Evolutionary conservation across 352 stramenopile species (phyloP).

Genomic region (Phytophthora meadii): DNA sequence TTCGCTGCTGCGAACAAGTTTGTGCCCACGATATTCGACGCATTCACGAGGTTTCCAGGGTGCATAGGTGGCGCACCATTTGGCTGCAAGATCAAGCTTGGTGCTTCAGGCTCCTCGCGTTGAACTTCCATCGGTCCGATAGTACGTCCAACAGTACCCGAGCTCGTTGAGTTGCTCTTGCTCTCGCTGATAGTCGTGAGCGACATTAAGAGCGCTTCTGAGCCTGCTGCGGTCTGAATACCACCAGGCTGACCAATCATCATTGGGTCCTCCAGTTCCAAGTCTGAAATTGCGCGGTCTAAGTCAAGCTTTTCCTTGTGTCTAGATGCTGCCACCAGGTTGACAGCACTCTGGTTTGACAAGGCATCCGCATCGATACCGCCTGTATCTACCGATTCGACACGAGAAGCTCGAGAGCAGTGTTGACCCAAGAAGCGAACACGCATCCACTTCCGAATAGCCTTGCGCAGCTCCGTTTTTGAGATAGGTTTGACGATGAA

Average conservation of each 20-base stretch:
- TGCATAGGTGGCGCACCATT: conserved; percentile 7
- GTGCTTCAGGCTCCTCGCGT: conserved; percentile 14
- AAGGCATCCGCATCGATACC: conserved; percentile 17
- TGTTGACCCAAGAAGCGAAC: conserved; percentile 75
- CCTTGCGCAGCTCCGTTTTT: conserved; percentile 65
- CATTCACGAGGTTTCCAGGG: conserved; percentile 43
- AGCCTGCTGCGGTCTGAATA: conserved; percentile 46
- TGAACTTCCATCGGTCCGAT: conserved; percentile 30
- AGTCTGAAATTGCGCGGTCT: conserved; percentile 79
- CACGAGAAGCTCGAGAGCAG: conserved; percentile 21
- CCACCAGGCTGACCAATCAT: conserved; percentile 68
- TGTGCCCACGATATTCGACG: conserved; percentile 46
- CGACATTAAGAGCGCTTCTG: conserved; percentile 55
- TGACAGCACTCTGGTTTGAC: conserved; percentile 50
- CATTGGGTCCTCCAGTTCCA: conserved; percentile 89
- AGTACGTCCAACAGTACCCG: conserved; percentile 45
- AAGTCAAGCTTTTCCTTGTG: conserved; percentile 84
- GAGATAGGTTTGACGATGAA: conserved; percentile 89
- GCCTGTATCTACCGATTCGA: conserved; percentile 16
- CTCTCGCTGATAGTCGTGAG: conserved; percentile 64
- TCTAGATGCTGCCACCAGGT: conserved; percentile 72
- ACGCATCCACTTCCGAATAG: conserved; percentile 84
- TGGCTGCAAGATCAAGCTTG: conserved; percentile 20
- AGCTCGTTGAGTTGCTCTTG: conserved; percentile 54
- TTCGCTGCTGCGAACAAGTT: conserved; percentile 46